Percentiles rank a stretch among this genome's conserved stretches.
Conservation (phyloP, 352 stramenopile species). For the Globisporangium radiosum region DNA sequence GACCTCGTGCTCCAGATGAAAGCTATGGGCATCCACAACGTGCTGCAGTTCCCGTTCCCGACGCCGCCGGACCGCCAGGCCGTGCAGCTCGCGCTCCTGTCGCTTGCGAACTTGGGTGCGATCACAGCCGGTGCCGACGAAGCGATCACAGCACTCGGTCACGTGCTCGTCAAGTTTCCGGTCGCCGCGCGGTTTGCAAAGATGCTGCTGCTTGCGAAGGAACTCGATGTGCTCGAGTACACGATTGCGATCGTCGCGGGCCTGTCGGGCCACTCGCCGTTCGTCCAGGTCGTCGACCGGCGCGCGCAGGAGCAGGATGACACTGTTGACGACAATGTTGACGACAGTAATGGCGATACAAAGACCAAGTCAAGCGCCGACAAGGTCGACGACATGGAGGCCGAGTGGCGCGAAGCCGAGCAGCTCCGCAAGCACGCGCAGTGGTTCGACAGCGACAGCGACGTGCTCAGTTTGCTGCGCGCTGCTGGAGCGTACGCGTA, state of each 20-base stretch:
- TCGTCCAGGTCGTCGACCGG: slow-evolving; percentile 56
- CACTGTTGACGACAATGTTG: slow-evolving; percentile 14
- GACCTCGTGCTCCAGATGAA: slow-evolving; percentile 97
- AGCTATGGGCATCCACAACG: slow-evolving; percentile 94
- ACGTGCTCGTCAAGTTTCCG: slow-evolving; percentile 80
- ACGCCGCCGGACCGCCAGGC: slow-evolving; percentile 88
- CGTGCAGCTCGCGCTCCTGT: slow-evolving; percentile 79
- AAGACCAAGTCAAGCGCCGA: slow-evolving; percentile 10
- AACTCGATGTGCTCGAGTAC: slow-evolving; percentile 68
- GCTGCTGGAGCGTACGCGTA: slow-evolving; percentile 76
- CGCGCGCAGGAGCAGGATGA: slow-evolving; percentile 40
- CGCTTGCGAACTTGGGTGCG: slow-evolving; percentile 77
- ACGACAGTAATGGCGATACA: slow-evolving; percentile 4
- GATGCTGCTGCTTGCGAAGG: slow-evolving; percentile 83
- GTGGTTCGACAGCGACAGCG: slow-evolving; percentile 77
- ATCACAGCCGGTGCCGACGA: slow-evolving; percentile 52
- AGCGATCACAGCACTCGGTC: slow-evolving; percentile 76
- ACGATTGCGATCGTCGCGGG: slow-evolving; percentile 75
- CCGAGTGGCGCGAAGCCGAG: slow-evolving; percentile 68
- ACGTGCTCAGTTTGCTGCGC: slow-evolving; percentile 71
- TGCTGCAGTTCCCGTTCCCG: slow-evolving; percentile 96
- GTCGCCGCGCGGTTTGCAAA: slow-evolving; percentile 85
- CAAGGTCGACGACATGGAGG: slow-evolving; percentile 61
- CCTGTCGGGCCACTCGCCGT: slow-evolving; percentile 68
- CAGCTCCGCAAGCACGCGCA: slow-evolving; percentile 62